Evolutionary conservation across 129 eudicot species (phyloP).

Genomic region (Dittrichia graveolens): DNA sequence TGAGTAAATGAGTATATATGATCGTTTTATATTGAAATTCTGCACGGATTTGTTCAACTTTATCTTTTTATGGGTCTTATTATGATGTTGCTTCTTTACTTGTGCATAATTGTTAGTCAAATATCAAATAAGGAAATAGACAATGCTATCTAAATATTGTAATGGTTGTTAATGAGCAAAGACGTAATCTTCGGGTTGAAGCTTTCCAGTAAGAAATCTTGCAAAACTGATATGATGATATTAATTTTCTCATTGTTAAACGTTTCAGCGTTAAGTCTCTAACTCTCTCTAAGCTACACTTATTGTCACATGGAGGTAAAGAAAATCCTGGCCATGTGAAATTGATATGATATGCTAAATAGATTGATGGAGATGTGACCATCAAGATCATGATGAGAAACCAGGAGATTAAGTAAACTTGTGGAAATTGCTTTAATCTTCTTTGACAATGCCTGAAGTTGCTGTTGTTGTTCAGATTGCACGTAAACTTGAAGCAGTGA

Average conservation of each 20-base stretch:
- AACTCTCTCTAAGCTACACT: too few species aligned
- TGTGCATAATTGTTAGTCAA: conserved; percentile 8
- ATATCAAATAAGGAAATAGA: conserved; percentile 2
- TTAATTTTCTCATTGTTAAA: too few species aligned
- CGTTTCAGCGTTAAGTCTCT: too few species aligned
- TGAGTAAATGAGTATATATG: too few species aligned
- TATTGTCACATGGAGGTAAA: too few species aligned
- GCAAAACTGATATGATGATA: not conserved
- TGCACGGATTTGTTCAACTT: not conserved
- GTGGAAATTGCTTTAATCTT: conserved; percentile 6
- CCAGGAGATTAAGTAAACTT: not conserved
- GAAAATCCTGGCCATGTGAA: not conserved
- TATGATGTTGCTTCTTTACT: not conserved
- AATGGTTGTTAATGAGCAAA: not conserved
- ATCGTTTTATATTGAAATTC: not conserved
- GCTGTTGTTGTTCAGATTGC: conserved; percentile 56
- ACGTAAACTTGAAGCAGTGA: conserved; percentile 70
- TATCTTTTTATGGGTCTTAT: not conserved
- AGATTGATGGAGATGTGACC: not conserved
- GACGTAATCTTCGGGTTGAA: not conserved
- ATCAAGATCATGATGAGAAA: conserved; percentile 7
- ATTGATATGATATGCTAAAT: not conserved
- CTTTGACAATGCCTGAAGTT: conserved; percentile 17
- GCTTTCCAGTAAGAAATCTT: not conserved
- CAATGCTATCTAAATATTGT: not conserved